These are phyloP conservation scores for Akanthomyces lecanii DNA, from an alignment of 2,329 filamentous ascomycete species.

Conservation along the genomic window DNA sequence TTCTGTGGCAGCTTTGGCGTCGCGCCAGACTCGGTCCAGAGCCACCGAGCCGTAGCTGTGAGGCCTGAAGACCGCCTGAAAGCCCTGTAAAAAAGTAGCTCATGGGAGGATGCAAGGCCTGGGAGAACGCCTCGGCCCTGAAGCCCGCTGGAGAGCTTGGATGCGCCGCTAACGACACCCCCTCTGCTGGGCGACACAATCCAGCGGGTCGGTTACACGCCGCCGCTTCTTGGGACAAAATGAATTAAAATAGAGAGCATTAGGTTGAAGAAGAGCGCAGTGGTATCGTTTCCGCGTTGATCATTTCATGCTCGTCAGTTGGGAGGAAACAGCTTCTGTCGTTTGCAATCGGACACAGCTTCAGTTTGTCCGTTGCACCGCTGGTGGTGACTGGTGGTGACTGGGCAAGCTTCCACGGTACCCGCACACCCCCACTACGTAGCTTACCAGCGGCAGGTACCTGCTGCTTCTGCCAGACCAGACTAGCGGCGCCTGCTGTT, in stretches of 20 bases:
- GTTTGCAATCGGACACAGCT: background rate
- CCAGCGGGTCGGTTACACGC: background rate
- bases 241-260: background rate
- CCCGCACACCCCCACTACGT: background rate
- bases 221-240: background rate
- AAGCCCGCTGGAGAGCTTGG: no score
- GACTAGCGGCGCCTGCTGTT: background rate
- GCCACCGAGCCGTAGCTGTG: background rate
- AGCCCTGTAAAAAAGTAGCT: background rate
- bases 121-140: no score
- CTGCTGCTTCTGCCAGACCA: background rate
- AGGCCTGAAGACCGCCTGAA: background rate
- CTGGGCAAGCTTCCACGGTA: background rate
- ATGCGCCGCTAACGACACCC: background rate
- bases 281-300: background rate
- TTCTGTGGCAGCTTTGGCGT: constrained; percentile 7
- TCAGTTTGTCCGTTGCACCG: background rate
- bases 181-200: background rate
- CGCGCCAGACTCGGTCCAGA: background rate
- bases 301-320: background rate
- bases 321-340: background rate
- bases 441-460: background rate
- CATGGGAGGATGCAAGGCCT: background rate
- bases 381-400: background rate
- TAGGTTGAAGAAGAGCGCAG: background rate